phyloP scores from a whole-genome alignment of 441 rosid species.

The Metrosideros polymorpha region DNA sequence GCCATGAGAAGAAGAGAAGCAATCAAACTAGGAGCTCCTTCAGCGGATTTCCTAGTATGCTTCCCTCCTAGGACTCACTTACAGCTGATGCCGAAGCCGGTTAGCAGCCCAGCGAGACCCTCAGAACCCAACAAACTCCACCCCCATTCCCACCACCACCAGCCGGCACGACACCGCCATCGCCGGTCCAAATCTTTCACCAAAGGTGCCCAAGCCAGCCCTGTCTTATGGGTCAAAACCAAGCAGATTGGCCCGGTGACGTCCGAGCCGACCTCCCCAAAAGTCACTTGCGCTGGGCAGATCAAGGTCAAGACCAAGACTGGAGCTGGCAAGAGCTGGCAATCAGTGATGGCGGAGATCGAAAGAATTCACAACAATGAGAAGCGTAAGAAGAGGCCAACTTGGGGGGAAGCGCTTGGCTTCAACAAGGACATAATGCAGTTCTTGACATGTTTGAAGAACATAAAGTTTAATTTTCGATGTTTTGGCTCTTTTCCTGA shows the following conservation, averaged over 20 bases:
- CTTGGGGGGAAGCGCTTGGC: conserved; percentile 53
- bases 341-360: conserved; percentile 85
- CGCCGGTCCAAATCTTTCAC: conserved; percentile 24
- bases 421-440: conserved; percentile 77
- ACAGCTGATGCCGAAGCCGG: conserved; percentile 53
- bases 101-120: conserved; percentile 56
- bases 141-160: conserved; percentile 18
- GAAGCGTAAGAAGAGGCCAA: conserved; percentile 27
- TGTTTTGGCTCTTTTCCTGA: conserved; percentile 74
- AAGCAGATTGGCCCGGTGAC: conserved; percentile 41
- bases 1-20: conserved; percentile 68
- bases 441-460: conserved; percentile 65
- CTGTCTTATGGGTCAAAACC: conserved; percentile 53
- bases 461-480: conserved; percentile 47
- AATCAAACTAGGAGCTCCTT: conserved; percentile 30
- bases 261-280: conserved; percentile 80
- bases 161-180: conserved; percentile 13
- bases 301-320: conserved; percentile 65
- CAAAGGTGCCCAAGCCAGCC: conserved; percentile 33
- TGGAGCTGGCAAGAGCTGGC: conserved; percentile 65
- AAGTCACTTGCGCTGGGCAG: conserved; percentile 91
- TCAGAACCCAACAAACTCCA: conserved; percentile 37
- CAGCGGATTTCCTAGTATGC: conserved; percentile 73
- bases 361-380: conserved; percentile 58
- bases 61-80: conserved; percentile 76